Conservation (phyloP, 2,329 filamentous ascomycete species). For the Fonsecaea pedrosoi region DNA sequence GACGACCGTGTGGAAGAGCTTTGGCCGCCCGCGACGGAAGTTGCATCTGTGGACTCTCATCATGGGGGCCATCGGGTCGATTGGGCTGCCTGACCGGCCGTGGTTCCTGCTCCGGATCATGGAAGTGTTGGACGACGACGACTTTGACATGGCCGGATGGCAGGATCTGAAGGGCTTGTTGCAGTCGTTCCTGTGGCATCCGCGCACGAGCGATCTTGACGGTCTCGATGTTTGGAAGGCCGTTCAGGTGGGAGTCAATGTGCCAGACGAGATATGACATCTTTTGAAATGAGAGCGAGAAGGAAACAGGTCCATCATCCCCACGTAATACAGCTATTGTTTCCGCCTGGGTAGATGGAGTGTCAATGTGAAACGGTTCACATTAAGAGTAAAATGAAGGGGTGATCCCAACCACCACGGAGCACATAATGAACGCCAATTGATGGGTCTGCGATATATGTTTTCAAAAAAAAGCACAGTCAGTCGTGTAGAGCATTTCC, state of each 20-base stretch:
- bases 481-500: not conserved
- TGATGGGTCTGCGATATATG: not conserved
- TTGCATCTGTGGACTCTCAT: constrained; percentile 47
- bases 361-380: not conserved
- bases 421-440: not conserved
- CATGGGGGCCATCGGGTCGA: constrained; percentile 49
- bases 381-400: not conserved
- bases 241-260: not conserved
- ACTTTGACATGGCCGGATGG: constrained; percentile 2
- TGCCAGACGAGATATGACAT: not conserved
- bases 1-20: constrained; percentile 30
- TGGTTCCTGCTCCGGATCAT: constrained; percentile 44
- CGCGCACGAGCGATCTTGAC: constrained; percentile 21
- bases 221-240: constrained; percentile 26
- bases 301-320: not conserved
- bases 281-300: not conserved
- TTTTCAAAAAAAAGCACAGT: not conserved
- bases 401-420: not conserved
- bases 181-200: constrained; percentile 29
- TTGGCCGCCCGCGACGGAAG: constrained; percentile 31
- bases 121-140: constrained; percentile 4
- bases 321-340: not conserved
- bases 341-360: not conserved
- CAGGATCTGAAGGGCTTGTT: constrained; percentile 14
- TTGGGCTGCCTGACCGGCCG: constrained; percentile 40